Percentiles rank a stretch among this genome's conserved stretches.
These are phyloP conservation scores for Umbilicaria muhlenbergii DNA, from an alignment of 495 filamentous ascomycete genomes.

Conservation along the genomic window DNA sequence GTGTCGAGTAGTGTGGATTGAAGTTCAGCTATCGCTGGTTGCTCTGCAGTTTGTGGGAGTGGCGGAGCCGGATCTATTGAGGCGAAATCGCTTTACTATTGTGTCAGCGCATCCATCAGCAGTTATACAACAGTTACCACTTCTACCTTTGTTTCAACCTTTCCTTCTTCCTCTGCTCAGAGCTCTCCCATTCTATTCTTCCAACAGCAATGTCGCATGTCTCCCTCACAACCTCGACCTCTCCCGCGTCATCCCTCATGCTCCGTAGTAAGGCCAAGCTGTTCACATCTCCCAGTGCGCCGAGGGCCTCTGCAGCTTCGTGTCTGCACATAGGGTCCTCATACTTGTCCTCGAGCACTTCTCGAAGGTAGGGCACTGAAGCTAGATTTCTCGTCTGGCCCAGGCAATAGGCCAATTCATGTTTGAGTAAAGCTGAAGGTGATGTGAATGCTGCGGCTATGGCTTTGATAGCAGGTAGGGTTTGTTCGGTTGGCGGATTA, in stretches of 20 bases:
- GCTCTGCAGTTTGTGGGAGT: conserved; percentile 41
- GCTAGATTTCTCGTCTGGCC: conserved; percentile 71
- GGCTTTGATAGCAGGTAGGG: conserved; percentile 67
- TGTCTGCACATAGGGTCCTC: conserved; percentile 95
- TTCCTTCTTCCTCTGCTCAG: conserved; percentile 52
- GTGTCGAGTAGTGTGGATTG: conserved; percentile 66
- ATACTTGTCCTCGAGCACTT: conserved; percentile 57
- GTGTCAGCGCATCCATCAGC: conserved; percentile 9
- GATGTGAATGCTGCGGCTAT: conserved; percentile 82
- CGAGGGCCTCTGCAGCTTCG: conserved; percentile 90
- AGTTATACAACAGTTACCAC: conserved; percentile 3
- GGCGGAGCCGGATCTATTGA: conserved; percentile 94
- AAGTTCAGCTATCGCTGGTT: conserved; percentile 55
- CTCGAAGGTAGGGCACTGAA: conserved; percentile 55
- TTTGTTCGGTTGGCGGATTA: conserved; percentile 42
- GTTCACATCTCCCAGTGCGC: conserved; percentile 59
- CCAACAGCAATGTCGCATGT: conserved; percentile 95
- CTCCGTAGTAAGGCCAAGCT: conserved; percentile 57
- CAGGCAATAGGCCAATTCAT: conserved; percentile 94
- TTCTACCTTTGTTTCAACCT: conserved; percentile 60
- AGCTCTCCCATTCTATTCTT: conserved; percentile 85
- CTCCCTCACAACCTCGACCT: conserved; percentile 70
- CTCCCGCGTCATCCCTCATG: conserved; percentile 52
- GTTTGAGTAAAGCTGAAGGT: conserved; percentile 74
- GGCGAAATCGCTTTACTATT: conserved; percentile 58